Evolutionary conservation across 2,329 filamentous ascomycete genomes (phyloP), one percentile per base, ranked within the genome.

Genomic region (Diaporthe australafricana): DNA sequence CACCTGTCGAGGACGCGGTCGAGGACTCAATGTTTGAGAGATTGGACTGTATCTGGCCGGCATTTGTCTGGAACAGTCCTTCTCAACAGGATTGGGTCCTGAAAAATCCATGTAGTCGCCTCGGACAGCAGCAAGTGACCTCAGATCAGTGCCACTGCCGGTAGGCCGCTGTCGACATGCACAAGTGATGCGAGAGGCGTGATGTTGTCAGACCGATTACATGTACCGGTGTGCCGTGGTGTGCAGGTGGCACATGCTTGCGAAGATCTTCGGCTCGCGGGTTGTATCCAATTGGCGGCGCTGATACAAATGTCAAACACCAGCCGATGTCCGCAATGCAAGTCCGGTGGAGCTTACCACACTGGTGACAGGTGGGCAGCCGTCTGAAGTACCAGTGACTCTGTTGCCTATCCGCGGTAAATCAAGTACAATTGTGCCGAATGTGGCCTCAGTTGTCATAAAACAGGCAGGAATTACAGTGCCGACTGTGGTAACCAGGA

Each of bases 241-340:
- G n/a, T 47, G 66, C 48, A 60, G 32, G 52, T 68, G 63, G 62
- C 63, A 71, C 62, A 68, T 67, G 70, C 42, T 57, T 71, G 70
- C 70, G 42, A 47, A 53, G 67, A 70, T 70, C 55, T 38, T 70
- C 55, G 53, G 60, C 50, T 68, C 53, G 27, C 38, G 52, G 52
- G 38, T 68, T 22, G 50, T 45, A 38, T 47, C 53, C 45, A 56
- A 68, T 35, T 56, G 53, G 67, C 42, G 40, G n/a, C 20, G 70
- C 70, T 72, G 70, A 72, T 62, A 72, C 65, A 63, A 63, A 56
- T 62, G 47, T 69, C 63, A 72, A 72, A 72, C 70, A 69, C 65
- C 65, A 55, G 30, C 70, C 35, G 69, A 48, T 70, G 60, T 70
- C 27, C 60, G 52, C 60, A 67, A 67, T 67, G 65, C 40, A 68